phyloP scores from a whole-genome alignment of 768 basidiomycete genomes.

The Phanerochaete carnosa region DNA sequence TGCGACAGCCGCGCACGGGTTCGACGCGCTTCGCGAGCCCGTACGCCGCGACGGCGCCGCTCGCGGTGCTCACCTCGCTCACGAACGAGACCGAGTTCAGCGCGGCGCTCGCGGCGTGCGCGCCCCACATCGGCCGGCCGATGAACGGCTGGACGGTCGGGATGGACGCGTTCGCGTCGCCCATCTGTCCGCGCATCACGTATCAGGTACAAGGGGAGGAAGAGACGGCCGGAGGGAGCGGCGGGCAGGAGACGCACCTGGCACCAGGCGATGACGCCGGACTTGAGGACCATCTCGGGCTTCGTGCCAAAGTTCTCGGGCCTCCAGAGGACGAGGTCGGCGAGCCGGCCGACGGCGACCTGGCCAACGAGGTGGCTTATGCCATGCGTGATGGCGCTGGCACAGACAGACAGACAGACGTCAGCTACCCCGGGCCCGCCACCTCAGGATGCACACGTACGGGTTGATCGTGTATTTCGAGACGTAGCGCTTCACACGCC shows the following conservation, averaged over 20 bases:
- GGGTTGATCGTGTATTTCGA: constrained; percentile 98
- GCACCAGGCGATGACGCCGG: constrained; percentile 89
- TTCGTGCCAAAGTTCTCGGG: constrained; percentile 90
- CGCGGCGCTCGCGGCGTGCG: constrained; percentile 72
- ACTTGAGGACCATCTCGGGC: constrained; percentile 94
- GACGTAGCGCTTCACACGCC: constrained; percentile 90
- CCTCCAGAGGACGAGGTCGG: constrained; percentile 95
- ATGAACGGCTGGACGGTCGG: constrained; percentile 91
- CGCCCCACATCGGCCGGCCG: constrained; percentile 92
- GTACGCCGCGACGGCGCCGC: constrained; percentile 61
- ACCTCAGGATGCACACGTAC: constrained; percentile 42
- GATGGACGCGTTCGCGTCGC: constrained; percentile 95
- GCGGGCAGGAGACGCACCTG: constrained; percentile 50
- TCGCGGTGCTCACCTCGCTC: constrained; percentile 56
- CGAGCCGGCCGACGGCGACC: constrained; percentile 75
- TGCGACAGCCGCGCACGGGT: constrained; percentile 74
- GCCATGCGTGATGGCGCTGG: constrained; percentile 90
- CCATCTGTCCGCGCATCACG: constrained; percentile 58
- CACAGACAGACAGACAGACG: neutral
- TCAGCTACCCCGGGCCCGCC: too few species aligned
- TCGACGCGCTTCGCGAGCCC: constrained; percentile 67
- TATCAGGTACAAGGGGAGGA: neutral
- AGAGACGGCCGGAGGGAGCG: neutral
- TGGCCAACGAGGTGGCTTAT: constrained; percentile 87
- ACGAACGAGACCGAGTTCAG: constrained; percentile 87